Evolutionary conservation across 768 basidiomycete genomes (phyloP).

Genomic region (Xanthoconium purpureum): DNA sequence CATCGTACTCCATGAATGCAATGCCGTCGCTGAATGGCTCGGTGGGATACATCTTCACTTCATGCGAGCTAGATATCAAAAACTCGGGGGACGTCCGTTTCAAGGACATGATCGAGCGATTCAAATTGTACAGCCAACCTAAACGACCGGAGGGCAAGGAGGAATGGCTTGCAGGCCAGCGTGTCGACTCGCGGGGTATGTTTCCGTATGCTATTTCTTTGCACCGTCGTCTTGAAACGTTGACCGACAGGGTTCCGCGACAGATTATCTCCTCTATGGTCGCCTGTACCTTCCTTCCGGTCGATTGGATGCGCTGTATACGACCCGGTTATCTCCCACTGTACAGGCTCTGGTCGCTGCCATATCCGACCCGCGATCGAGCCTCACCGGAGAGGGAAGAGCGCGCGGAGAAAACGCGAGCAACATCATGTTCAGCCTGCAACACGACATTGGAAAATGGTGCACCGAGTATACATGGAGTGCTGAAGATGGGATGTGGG

Average conservation of each 20-base stretch:
- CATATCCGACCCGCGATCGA: slow-evolving; percentile 75
- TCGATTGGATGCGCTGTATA: slow-evolving; percentile 85
- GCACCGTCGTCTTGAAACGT: slow-evolving; percentile 10
- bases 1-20: slow-evolving; percentile 89
- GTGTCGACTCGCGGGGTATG: slow-evolving; percentile 72
- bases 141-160: slow-evolving; percentile 74
- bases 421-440: slow-evolving; percentile 79
- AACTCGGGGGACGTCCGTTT: slow-evolving; percentile 70
- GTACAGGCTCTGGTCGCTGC: slow-evolving; percentile 81
- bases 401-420: slow-evolving; percentile 48
- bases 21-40: slow-evolving; percentile 92
- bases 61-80: slow-evolving; percentile 73
- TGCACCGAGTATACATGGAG: slow-evolving; percentile 94
- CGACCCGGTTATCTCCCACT: slow-evolving; percentile 74
- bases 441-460: slow-evolving; percentile 91
- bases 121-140: slow-evolving; percentile 81
- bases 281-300: slow-evolving; percentile 87
- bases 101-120: slow-evolving; percentile 88
- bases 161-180: slow-evolving; percentile 77
- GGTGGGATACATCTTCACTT: slow-evolving; percentile 90
- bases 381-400: slow-evolving; percentile 38
- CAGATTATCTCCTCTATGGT: slow-evolving; percentile 94
- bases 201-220: slow-evolving; percentile 16
- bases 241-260: slow-evolving; percentile 19
- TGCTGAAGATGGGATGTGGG: slow-evolving; percentile 92